Evolutionary conservation across 306 rosid species (phyloP), one percentile per base, ranked within the genome.

Genomic region (Rubus idaeus): DNA sequence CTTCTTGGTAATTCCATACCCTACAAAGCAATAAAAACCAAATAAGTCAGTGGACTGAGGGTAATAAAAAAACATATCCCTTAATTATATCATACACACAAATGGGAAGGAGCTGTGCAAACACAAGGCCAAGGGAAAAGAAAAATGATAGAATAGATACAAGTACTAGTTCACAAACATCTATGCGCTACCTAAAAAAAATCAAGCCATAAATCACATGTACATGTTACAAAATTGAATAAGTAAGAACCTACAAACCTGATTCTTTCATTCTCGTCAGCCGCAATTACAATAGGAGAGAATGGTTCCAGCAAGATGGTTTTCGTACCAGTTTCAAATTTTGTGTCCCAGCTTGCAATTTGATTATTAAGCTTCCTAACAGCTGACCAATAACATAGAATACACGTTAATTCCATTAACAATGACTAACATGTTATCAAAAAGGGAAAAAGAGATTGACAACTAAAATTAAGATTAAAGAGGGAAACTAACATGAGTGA

Each of bases 261-360:
- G 75, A 96, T 92, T 18, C 93, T 88, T 84, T 96, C 99, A 84
- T 91, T 92, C 87, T 91, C 98, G 68, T 96, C 98, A 18, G 94
- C 99, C 63, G 94, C 98, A 56, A 96, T 85, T 68, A 93, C 97
- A 61, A 96, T 80, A 66, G 98, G 98, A 79, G 99, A 91, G 77
- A 93, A 96, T 71, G 99, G 98, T 65, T 92, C 97, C 77, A 96
- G 86, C 93, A 96, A 82, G 56, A 83, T 83, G 49, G 88, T 83
- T 77, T 89, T 93, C 30, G 97, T 91, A 49, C 94, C 98, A 11
- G 79, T 82, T 75, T 86, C 91, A 72, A 86, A 88, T 84, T 81
- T 92, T 10, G 91, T 89, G 81, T 92, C 97, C 97, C 96, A 91
- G 87, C 91, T 89, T 53, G 99, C 97, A 77, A 95, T 91, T 75